A percentile compares a stretch with the other conserved stretches of the same genome.
These are phyloP conservation scores for Paraglomus occultum DNA, from an alignment of 192 early-diverging fungal genomes.

Conservation along the genomic window DNA sequence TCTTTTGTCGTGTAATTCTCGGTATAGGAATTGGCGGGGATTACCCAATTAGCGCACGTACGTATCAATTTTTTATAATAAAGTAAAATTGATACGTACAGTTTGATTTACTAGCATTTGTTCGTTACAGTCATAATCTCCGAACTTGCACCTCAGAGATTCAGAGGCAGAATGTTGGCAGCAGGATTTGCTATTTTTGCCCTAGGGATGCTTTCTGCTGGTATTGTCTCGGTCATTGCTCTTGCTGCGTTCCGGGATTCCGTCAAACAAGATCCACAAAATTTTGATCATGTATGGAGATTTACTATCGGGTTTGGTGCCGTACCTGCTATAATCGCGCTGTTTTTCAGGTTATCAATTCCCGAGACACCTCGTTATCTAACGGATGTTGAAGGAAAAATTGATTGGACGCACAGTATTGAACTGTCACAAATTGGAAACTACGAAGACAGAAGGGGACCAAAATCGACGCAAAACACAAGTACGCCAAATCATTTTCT, in stretches of 20 bases:
- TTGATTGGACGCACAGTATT: constrained; percentile 35
- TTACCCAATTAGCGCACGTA: too few relatives aligned
- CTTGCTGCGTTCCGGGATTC: constrained; percentile 71
- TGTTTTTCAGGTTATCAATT: constrained; percentile 90
- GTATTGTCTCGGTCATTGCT: constrained; percentile 69
- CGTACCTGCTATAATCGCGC: constrained; percentile 76
- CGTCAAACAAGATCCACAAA: constrained; percentile 60
- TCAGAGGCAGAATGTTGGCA: constrained; percentile 79
- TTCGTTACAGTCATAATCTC: constrained; percentile 89
- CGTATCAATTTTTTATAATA: too few relatives aligned
- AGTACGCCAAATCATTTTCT: too few relatives aligned
- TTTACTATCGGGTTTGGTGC: constrained; percentile 80
- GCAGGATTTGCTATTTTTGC: constrained; percentile 91
- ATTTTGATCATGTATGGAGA: constrained; percentile 91
- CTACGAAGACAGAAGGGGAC: too few relatives aligned
- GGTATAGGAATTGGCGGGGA: too few relatives aligned
- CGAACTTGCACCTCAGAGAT: constrained; percentile 79
- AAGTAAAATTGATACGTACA: too few relatives aligned
- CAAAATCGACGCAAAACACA: too few relatives aligned
- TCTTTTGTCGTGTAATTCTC: constrained; percentile 89
- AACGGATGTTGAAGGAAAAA: constrained; percentile 36
- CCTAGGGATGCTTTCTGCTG: constrained; percentile 81
- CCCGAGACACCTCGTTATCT: constrained; percentile 89
- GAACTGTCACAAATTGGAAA: not conserved
- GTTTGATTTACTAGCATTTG: constrained; percentile 94